Base-by-base conservation (phyloP, 225 moss, liverwort and hornwort genomes). In the Bryum argenteum region DNA sequence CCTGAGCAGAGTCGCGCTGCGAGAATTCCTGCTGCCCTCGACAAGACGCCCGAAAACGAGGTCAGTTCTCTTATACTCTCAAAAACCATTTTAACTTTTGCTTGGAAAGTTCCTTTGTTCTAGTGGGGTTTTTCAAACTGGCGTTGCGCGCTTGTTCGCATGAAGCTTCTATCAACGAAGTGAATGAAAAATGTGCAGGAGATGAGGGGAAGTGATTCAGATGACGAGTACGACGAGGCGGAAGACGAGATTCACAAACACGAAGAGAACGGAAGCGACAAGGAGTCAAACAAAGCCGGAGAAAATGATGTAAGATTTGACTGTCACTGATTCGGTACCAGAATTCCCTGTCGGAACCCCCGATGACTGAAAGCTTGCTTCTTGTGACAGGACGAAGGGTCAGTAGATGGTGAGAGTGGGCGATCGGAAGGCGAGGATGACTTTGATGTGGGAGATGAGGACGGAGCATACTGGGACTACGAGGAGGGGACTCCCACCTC, bases 361-460 rank as follows among this genome's bases (percentile, higher is more conserved):
- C 33, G 5, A 3, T 45, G 45, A 45, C 45, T 47, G 45, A 47
- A 47, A 47, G 33, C 28, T 2, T 28, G 28, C 33, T 33, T 6
- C 4, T 2, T 33, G 33, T 33, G 33, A 44, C 76, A 87, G 89
- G 70, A 83, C 52, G 95, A 87, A 33, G 98, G 91, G 11, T 98
- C 98, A 43, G 92, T 98, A 18, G 91, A 92, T 60, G 92, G 92
- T 63, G 89, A 91, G 19, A 98, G 94, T 63, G 60, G 73, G 21
- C 85, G 89, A 61, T 94, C 98, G 33, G 98, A 94, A 74, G 98
- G 90, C 65, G 97, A 94, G 21, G 89, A 78, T 19, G 89, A 90
- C n/a, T 83, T 90, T 45, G 66, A 71, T 1, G 71, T 74, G 41
- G 81, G 68, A 6, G 85, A 80, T 15, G 85, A 85, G 47, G 92